Evolutionary conservation across 2,329 filamentous ascomycete species (phyloP).

Genomic region (Myriangium duriaei): DNA sequence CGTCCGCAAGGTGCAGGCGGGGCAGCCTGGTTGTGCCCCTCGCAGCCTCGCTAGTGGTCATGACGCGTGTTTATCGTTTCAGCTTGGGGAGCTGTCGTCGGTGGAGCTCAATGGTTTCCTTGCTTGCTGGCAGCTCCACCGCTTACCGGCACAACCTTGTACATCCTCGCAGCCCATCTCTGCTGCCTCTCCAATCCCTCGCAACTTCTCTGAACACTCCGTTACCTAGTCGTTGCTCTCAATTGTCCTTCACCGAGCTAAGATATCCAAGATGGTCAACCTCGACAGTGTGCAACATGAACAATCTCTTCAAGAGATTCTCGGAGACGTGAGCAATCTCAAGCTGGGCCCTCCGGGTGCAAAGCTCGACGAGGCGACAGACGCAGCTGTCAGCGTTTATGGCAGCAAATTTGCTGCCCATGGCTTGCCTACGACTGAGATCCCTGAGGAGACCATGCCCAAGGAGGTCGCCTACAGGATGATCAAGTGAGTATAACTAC

Average conservation of each 20-base stretch:
- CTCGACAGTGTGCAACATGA: conserved; percentile 25
- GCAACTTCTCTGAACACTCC: neutral
- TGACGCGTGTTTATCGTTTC: neutral
- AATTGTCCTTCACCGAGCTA: neutral
- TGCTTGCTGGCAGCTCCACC: neutral
- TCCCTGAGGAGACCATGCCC: conserved; percentile 86
- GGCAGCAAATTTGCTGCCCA: conserved; percentile 71
- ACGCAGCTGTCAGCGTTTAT: conserved; percentile 71
- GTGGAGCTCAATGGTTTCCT: neutral
- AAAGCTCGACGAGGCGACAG: conserved; percentile 18
- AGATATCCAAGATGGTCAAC: conserved; percentile 36
- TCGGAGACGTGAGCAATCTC: conserved; percentile 36
- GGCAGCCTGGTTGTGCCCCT: neutral
- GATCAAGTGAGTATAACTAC: no score
- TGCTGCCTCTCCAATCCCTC: neutral
- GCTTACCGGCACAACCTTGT: neutral
- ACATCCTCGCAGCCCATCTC: neutral
- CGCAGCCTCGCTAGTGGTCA: no score
- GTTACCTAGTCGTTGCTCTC: neutral
- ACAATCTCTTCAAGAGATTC: conserved; percentile 26
- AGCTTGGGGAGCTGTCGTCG: neutral
- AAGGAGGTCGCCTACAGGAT: conserved; percentile 85
- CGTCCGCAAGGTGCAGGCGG: neutral
- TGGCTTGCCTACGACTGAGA: conserved; percentile 71
- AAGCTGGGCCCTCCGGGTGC: conserved; percentile 31